Conservation (phyloP, 768 basidiomycete species). For the Boletus eberwhitei region DNA sequence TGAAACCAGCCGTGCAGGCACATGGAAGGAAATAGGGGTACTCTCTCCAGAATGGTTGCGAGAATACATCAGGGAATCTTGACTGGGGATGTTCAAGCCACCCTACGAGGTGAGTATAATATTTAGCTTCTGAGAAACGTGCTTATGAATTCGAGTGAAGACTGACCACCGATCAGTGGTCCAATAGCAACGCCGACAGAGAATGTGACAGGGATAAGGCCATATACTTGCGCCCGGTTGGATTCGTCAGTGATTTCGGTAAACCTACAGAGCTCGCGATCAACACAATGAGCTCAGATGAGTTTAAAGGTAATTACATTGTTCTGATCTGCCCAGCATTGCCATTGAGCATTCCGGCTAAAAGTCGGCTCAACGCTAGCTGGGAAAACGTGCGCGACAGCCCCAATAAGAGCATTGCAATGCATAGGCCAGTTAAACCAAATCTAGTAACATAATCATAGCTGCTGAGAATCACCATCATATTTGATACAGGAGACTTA, state of each 20-base stretch:
- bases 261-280: background rate
- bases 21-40: constrained; percentile 46
- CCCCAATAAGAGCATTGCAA: background rate
- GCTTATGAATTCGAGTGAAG: background rate
- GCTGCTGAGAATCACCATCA: background rate
- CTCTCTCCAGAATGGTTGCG: constrained; percentile 41
- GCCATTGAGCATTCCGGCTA: background rate
- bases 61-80: constrained; percentile 44
- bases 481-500: background rate
- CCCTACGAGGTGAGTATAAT: background rate
- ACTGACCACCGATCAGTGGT: background rate
- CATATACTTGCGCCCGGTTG: background rate
- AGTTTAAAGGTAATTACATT: background rate
- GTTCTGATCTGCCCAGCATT: background rate
- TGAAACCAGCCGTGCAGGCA: constrained; percentile 24
- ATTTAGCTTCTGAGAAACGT: background rate
- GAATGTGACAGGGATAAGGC: background rate
- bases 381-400: background rate
- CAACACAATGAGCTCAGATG: background rate
- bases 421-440: background rate
- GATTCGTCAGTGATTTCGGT: background rate
- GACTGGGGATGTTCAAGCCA: constrained; percentile 36
- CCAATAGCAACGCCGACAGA: background rate
- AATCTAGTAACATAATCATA: background rate
- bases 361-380: background rate